Conservation (phyloP, 2,329 filamentous ascomycete species). For the Fusarium agapanthi region DNA sequence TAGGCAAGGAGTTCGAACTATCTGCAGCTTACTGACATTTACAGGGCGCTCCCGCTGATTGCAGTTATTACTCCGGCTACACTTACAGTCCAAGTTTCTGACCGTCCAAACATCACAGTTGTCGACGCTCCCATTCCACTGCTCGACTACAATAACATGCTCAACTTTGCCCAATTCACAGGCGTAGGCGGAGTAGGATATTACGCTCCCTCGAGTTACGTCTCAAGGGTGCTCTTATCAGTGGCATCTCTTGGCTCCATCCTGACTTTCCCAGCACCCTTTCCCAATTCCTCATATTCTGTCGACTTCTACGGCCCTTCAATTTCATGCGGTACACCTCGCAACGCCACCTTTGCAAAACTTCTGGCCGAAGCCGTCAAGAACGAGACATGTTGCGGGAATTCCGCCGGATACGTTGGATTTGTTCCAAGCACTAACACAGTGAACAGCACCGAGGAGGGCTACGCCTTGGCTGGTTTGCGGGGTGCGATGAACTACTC, state of each 20-base stretch:
- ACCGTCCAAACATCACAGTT: not conserved
- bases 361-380: not conserved
- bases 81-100: rapidly evolving
- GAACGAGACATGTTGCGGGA: not conserved
- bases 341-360: not conserved
- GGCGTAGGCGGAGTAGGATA: not conserved
- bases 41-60: rapidly evolving
- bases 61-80: not conserved
- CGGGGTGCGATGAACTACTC: not conserved
- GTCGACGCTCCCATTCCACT: not conserved
- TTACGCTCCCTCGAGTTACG: not conserved
- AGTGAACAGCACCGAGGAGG: not conserved
- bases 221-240: not conserved
- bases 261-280: not conserved
- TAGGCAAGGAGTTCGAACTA: rapidly evolving
- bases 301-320: not conserved
- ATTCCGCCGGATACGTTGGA: not conserved
- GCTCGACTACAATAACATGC: not conserved
- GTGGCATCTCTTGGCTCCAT: not conserved
- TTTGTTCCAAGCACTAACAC: not conserved
- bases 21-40: rapidly evolving
- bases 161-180: not conserved
- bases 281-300: constrained; percentile 8
- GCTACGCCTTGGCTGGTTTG: not conserved
- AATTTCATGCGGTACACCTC: not conserved